Evolutionary conservation across 1,284 basidiomycete genomes (phyloP).

Genomic region (Earliella scabrosa): DNA sequence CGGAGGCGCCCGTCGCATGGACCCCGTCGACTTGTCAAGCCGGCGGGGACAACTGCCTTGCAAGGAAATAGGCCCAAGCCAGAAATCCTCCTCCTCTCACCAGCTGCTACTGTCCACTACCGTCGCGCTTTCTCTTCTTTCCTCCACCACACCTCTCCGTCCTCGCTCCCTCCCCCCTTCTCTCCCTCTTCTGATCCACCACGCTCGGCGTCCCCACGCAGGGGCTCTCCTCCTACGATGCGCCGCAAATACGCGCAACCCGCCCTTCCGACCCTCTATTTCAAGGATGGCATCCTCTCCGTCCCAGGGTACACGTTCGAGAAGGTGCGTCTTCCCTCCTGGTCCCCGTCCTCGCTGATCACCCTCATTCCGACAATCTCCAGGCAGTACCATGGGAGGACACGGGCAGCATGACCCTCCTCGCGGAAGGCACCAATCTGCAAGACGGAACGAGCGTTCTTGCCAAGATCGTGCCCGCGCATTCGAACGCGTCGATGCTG

Average conservation of each 20-base stretch:
- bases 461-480: constrained; percentile 72
- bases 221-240: constrained; percentile 25
- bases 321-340: constrained; percentile 45
- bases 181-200: background rate
- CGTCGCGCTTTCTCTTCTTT: background rate
- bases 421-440: constrained; percentile 69
- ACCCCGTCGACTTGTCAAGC: background rate
- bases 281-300: constrained; percentile 58
- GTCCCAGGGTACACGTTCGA: constrained; percentile 73
- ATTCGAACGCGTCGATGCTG: constrained; percentile 72
- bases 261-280: constrained; percentile 42
- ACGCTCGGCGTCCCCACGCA: constrained; percentile 1
- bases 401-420: constrained; percentile 68
- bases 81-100: constrained; percentile 5
- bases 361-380: background rate
- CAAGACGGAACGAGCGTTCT: constrained; percentile 71
- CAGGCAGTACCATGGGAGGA: constrained; percentile 70
- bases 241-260: constrained; percentile 43
- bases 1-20: too few relatives aligned
- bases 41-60: background rate
- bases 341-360: background rate
- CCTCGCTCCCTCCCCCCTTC: background rate
- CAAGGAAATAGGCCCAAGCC: constrained; percentile 4
- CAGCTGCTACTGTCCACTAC: background rate
- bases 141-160: background rate